phyloP scores from a whole-genome alignment of 208 protist species.

The Acanthamoeba lenticulata region DNA sequence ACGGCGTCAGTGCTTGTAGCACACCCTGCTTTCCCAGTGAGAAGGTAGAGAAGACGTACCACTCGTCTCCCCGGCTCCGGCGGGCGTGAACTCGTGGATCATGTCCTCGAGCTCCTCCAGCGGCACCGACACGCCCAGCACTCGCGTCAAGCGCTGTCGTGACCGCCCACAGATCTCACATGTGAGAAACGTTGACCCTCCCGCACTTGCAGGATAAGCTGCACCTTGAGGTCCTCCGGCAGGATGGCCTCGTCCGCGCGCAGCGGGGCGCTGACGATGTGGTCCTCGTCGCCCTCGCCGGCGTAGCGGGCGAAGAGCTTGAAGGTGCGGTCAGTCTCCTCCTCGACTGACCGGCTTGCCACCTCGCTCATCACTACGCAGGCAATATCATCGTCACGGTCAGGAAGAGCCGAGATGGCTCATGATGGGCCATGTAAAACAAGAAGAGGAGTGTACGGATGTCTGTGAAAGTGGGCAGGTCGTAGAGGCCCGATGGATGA shows the following conservation, averaged over 20 bases:
- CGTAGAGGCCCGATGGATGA: neutral
- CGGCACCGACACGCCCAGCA: neutral
- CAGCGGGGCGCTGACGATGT: neutral
- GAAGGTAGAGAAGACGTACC: neutral
- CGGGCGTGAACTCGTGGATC: neutral
- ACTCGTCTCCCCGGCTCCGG: neutral
- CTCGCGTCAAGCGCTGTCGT: conserved; percentile 26
- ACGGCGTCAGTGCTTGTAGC: neutral
- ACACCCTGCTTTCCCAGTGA: neutral
- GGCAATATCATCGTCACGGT: neutral
- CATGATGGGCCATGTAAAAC: neutral
- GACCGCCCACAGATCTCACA: neutral
- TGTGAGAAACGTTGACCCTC: neutral
- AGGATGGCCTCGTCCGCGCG: neutral
- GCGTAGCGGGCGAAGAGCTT: conserved; percentile 11
- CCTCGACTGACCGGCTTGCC: neutral
- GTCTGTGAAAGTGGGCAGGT: neutral
- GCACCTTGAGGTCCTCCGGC: conserved; percentile 5
- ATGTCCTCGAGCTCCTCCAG: conserved; percentile 39
- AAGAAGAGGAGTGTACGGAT: neutral
- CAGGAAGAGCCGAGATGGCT: neutral
- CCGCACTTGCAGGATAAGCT: neutral
- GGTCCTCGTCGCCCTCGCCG: neutral
- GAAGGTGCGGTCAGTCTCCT: conserved; percentile 22
- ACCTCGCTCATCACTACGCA: conserved; percentile 33